These are phyloP conservation scores for Candida chilensis DNA, from an alignment of 805 yeast genomes.

Conservation along the genomic window DNA sequence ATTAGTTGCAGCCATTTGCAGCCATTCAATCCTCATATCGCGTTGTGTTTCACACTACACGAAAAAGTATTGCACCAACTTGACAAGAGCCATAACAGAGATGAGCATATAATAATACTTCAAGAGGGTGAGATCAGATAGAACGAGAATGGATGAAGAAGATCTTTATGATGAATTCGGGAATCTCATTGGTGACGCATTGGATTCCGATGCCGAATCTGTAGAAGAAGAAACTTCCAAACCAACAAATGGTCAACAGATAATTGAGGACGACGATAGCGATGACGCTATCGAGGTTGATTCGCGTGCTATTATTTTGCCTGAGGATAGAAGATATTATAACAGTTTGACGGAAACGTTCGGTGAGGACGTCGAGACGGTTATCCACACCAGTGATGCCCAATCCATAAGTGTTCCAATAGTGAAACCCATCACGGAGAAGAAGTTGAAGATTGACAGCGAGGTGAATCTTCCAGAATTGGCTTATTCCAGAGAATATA, in stretches of 20 bases:
- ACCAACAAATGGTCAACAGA: slow-evolving; percentile 1
- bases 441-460: slow-evolving; percentile 33
- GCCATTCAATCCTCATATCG: no score
- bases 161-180: slow-evolving; percentile 80
- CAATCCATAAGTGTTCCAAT: slow-evolving; percentile 49
- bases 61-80: no score
- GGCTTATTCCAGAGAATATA: slow-evolving; percentile 52
- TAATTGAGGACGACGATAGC: slow-evolving; percentile 7
- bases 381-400: slow-evolving; percentile 40
- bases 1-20: no score
- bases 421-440: slow-evolving; percentile 39
- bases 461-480: slow-evolving; percentile 49
- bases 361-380: slow-evolving; percentile 58
- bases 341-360: slow-evolving; percentile 35
- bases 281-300: slow-evolving; percentile 6
- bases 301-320: slow-evolving; percentile 17
- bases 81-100: no score
- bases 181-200: slow-evolving; percentile 47
- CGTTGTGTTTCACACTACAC: no score
- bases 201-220: slow-evolving; percentile 36
- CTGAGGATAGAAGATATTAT: slow-evolving; percentile 35
- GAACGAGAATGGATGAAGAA: slow-evolving; percentile 38
- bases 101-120: neutral
- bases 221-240: slow-evolving; percentile 3
- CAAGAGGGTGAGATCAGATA: neutral